A percentile compares a stretch with the other conserved stretches of the same genome.
phyloP scores from a whole-genome alignment of 2,329 filamentous ascomycete species.

The Macrophomina pseudophaseolina region DNA sequence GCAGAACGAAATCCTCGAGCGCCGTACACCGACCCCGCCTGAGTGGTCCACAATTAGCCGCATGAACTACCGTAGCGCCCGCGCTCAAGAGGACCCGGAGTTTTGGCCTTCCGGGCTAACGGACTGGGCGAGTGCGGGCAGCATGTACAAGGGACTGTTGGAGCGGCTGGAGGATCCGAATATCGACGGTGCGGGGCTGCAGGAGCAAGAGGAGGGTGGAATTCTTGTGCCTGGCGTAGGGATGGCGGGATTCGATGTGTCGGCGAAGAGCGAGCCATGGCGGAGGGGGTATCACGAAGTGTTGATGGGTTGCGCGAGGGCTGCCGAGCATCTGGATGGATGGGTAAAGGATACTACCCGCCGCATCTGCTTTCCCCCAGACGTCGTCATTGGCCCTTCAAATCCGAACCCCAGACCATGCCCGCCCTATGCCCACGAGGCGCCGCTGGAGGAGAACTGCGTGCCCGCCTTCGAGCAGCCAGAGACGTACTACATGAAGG shows the following conservation, averaged over 20 bases:
- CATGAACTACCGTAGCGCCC: conserved; percentile 69
- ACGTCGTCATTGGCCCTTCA: conserved; percentile 78
- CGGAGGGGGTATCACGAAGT: conserved; percentile 82
- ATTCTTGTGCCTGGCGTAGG: conserved; percentile 42
- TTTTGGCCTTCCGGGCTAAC: conserved; percentile 58
- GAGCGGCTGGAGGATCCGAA: conserved; percentile 70
- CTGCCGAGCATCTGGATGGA: conserved; percentile 81
- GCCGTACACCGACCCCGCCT: conserved; percentile 76
- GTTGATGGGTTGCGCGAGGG: conserved; percentile 76
- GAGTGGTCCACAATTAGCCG: conserved; percentile 80
- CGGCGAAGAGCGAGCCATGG: conserved; percentile 81
- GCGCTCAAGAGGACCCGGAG: conserved; percentile 62
- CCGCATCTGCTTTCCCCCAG: conserved; percentile 70
- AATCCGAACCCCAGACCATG: conserved; percentile 81
- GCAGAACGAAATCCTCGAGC: conserved; percentile 76
- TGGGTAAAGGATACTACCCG: conserved; percentile 74
- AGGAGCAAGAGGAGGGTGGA: conserved; percentile 61
- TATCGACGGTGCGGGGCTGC: conserved; percentile 70
- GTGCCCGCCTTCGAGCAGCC: conserved; percentile 70
- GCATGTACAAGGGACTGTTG: conserved; percentile 65
- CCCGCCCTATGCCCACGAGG: conserved; percentile 64
- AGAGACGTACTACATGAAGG: conserved; percentile 78
- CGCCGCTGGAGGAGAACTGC: conserved; percentile 77
- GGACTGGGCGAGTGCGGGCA: conserved; percentile 73
- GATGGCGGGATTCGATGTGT: conserved; percentile 68